Conservation (phyloP, 176 grass and related monocot species). For the Carex myosuroides region DNA sequence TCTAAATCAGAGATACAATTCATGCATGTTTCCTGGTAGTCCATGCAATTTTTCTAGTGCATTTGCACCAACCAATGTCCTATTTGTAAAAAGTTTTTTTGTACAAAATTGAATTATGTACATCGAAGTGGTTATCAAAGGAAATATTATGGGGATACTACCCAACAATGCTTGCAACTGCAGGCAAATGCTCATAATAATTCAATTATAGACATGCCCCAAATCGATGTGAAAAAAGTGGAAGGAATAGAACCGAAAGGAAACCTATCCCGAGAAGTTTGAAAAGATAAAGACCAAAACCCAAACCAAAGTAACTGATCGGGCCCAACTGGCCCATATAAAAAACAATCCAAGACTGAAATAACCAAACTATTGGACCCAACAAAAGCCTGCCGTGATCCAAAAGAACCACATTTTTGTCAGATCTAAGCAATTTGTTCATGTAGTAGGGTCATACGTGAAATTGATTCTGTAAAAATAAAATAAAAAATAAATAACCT, state of each 20-base stretch:
- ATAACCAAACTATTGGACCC: not conserved
- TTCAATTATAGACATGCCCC: not conserved
- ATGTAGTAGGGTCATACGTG: not conserved
- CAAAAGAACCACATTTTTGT: not conserved
- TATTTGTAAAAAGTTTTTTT: not conserved
- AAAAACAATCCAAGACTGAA: not conserved
- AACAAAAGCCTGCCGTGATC: not conserved
- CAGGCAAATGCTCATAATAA: not conserved
- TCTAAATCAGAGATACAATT: not conserved
- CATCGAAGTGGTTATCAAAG: not conserved
- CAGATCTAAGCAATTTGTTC: not conserved
- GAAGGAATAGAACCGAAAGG: not conserved
- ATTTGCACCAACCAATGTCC: not conserved
- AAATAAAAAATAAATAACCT: not conserved
- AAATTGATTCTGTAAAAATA: not conserved
- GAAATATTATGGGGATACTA: not conserved
- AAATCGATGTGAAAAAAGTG: not conserved
- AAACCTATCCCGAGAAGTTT: not conserved
- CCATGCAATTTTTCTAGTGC: not conserved
- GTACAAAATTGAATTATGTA: not conserved
- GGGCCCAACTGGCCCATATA: not conserved
- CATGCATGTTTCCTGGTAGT: not conserved
- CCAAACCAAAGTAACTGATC: not conserved
- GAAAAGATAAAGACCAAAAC: not conserved
- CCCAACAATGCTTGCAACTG: not conserved